Base-by-base conservation (phyloP, 805 yeast genomes). In the Metschnikowia drakensbergensis region DNA sequence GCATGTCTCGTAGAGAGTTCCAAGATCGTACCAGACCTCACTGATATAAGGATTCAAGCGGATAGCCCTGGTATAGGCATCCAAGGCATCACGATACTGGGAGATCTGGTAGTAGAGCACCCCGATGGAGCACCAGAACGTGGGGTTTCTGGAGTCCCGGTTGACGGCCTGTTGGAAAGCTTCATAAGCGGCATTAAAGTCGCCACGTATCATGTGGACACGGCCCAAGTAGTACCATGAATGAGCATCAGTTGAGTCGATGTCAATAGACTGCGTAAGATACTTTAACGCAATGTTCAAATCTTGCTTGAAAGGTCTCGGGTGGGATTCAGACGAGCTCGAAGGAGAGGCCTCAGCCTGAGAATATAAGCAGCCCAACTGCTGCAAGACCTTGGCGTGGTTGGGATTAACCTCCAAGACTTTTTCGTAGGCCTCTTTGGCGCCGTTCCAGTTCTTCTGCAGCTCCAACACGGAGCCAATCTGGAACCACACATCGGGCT, bases 101-200 rank as follows among this genome's bases (percentile, higher is more conserved):
- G 94, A 83, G 51, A 94, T 92, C 69, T 94, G 97, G 68, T 92
- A 94, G 71, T 94, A 94, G 50, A 94, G 76, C 11, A 94, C 99
- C 65, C 99, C 99, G 61, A 87, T 86, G 31, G 91, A 84, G 59
- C 95, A 87, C 99, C 99, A 94, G 74, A 94, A 94, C 1, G 97
- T 94, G 49, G 99, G 98, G 67, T 94, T 94, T 65, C 97, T 80
- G 34, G 96, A 86, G 67, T 94, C 98, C 54, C 97, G 80, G 67
- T 94, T 94, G 50, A 94, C 99, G 9, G 98, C 98, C 66, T 91
- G 97, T 72, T 94, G 99, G 80, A 92, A 94, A 0, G 97, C 95
- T 64, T 94, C 98, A 68, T 92, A 94, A 1, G 99, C 98, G 43
- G 94, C 90, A 51, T 94, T 86, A 72, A 90, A 94, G 66, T 92